Percentiles rank a stretch among this genome's conserved stretches.
Evolutionary conservation across 805 yeast genomes (phyloP).

Genomic region (Teunomyces atbi): DNA sequence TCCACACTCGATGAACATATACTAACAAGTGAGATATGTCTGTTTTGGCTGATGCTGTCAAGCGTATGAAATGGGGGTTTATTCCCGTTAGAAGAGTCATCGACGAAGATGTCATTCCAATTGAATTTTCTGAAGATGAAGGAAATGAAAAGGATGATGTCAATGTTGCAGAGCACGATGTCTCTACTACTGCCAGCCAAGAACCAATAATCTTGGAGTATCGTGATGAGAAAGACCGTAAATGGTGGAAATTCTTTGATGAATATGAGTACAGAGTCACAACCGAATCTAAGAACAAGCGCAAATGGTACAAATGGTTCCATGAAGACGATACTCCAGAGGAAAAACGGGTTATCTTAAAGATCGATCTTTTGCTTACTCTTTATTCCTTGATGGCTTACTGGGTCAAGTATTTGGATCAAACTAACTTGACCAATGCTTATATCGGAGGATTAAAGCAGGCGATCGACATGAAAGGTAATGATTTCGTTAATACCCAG

Average conservation of each 20-base stretch:
- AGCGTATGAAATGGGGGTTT: slow-evolving; percentile 32
- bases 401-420: slow-evolving; percentile 69
- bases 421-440: slow-evolving; percentile 60
- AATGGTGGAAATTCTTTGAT: slow-evolving; percentile 52
- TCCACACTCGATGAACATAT: not conserved
- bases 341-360: slow-evolving; percentile 28
- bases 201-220: slow-evolving; percentile 28
- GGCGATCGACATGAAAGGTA: slow-evolving; percentile 55
- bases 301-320: slow-evolving; percentile 57
- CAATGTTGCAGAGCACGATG: not conserved
- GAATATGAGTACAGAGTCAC: slow-evolving; percentile 58
- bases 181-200: not conserved
- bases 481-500: slow-evolving; percentile 60
- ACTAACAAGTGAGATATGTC: not conserved
- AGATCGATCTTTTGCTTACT: slow-evolving; percentile 32
- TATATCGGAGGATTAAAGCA: slow-evolving; percentile 64
- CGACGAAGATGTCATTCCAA: slow-evolving; percentile 23
- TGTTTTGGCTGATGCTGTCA: slow-evolving; percentile 1
- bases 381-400: slow-evolving; percentile 42
- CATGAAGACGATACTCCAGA: slow-evolving; percentile 45
- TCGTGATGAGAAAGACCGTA: slow-evolving; percentile 52
- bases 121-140: slow-evolving; percentile 1
- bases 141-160: not conserved
- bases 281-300: slow-evolving; percentile 28
- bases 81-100: slow-evolving; percentile 33